Evolutionary conservation across 768 basidiomycete species (phyloP).

Genomic region (Rossbeevera mucosa): DNA sequence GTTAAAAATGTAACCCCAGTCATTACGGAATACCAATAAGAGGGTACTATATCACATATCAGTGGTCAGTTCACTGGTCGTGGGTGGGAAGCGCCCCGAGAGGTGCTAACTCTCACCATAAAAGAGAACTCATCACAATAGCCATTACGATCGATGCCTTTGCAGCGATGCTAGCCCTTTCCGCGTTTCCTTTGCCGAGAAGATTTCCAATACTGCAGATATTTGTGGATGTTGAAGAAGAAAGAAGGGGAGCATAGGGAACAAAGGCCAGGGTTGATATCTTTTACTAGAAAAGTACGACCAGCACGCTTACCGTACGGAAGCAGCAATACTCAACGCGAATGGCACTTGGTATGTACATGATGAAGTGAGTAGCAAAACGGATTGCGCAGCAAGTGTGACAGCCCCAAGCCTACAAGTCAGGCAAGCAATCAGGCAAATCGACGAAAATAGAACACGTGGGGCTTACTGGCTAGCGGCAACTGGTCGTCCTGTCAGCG

Average conservation of each 20-base stretch:
- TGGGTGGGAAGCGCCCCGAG: no score
- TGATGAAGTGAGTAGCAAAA: slow-evolving; percentile 72
- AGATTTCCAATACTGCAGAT: slow-evolving; percentile 74
- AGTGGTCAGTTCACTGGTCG: not conserved
- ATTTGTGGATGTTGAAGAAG: not conserved
- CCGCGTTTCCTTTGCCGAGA: slow-evolving; percentile 72
- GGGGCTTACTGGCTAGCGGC: slow-evolving; percentile 48
- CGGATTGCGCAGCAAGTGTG: slow-evolving; percentile 82
- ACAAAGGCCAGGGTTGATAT: not conserved
- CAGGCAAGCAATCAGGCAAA: slow-evolving; percentile 4
- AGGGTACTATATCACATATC: slow-evolving; percentile 36
- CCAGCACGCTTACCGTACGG: slow-evolving; percentile 60
- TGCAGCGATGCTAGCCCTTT: slow-evolving; percentile 66
- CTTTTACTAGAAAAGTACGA: not conserved
- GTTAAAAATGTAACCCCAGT: slow-evolving; percentile 76
- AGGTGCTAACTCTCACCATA: slow-evolving; percentile 44
- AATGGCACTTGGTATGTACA: slow-evolving; percentile 82
- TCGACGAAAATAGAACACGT: not conserved
- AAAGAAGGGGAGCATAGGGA: not conserved
- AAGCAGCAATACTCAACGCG: slow-evolving; percentile 74
- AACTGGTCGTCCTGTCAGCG: slow-evolving; percentile 29
- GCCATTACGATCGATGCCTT: slow-evolving; percentile 63
- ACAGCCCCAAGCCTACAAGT: slow-evolving; percentile 66
- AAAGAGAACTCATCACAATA: slow-evolving; percentile 57
- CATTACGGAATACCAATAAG: slow-evolving; percentile 58